These are phyloP conservation scores for Rhazya stricta DNA, from an alignment of 257 asterid genomes.

Conservation along the genomic window DNA sequence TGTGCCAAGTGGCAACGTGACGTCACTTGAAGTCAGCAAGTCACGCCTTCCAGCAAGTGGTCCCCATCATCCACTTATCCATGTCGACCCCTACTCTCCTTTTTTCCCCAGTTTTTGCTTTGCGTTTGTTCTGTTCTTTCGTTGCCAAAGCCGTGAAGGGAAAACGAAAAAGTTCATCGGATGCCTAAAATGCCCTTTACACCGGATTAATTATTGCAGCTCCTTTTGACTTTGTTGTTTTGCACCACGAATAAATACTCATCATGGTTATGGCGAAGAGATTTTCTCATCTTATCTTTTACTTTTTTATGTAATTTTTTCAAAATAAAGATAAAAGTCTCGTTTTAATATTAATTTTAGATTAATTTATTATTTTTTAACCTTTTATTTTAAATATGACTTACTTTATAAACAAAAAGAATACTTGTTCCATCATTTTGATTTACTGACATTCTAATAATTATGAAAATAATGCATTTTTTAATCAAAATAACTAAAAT, in stretches of 20 bases:
- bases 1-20: constrained; percentile 15
- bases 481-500: no score
- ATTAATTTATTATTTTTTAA: no score
- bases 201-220: not conserved
- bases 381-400: no score
- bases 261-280: not conserved
- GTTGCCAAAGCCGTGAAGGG: not conserved
- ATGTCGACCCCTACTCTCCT: constrained; percentile 12
- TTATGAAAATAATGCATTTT: no score
- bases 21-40: constrained; percentile 20
- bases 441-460: no score
- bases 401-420: no score
- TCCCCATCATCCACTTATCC: constrained; percentile 16
- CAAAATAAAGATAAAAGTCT: no score
- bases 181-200: constrained; percentile 20
- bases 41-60: constrained; percentile 24
- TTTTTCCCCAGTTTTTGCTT: not conserved
- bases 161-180: not conserved
- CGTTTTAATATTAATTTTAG: no score
- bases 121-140: no score
- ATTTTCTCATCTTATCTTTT: not conserved
- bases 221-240: not conserved
- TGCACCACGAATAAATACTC: not conserved
- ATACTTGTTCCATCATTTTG: no score
- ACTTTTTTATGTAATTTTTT: no score